These are phyloP conservation scores for Hypoxylon sp. DNA, from an alignment of 2,329 filamentous ascomycete genomes.

Conservation along the genomic window DNA sequence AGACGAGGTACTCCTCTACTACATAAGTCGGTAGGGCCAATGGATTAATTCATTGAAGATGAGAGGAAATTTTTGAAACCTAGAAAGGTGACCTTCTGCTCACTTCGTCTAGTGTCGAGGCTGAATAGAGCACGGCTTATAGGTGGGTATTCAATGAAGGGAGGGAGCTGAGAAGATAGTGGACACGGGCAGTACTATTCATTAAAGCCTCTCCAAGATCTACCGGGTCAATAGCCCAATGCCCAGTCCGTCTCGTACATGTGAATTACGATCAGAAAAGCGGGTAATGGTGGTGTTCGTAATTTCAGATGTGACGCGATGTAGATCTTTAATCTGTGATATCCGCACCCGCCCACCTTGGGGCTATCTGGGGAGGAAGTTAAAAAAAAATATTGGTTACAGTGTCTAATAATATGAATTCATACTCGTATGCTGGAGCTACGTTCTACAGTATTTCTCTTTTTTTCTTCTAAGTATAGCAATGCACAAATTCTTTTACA, in stretches of 20 bases:
- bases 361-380: background rate
- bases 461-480: background rate
- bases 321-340: background rate
- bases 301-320: background rate
- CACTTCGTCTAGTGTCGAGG: background rate
- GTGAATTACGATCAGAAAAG: background rate
- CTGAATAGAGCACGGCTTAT: no score
- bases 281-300: background rate
- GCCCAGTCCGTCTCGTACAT: background rate
- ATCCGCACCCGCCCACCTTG: background rate
- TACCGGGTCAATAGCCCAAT: background rate
- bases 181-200: no score
- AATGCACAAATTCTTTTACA: constrained; percentile 29
- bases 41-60: background rate
- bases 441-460: constrained; percentile 4
- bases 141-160: no score
- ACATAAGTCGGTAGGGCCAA: background rate
- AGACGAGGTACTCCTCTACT: background rate
- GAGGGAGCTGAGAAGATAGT: no score
- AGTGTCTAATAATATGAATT: constrained; percentile 17
- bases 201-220: no score
- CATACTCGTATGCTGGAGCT: constrained; percentile 18
- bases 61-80: background rate
- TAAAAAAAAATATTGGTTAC: background rate
- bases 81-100: background rate